Conservation (phyloP, 31 red algal genomes). For the Porphyra umbilicalis region DNA sequence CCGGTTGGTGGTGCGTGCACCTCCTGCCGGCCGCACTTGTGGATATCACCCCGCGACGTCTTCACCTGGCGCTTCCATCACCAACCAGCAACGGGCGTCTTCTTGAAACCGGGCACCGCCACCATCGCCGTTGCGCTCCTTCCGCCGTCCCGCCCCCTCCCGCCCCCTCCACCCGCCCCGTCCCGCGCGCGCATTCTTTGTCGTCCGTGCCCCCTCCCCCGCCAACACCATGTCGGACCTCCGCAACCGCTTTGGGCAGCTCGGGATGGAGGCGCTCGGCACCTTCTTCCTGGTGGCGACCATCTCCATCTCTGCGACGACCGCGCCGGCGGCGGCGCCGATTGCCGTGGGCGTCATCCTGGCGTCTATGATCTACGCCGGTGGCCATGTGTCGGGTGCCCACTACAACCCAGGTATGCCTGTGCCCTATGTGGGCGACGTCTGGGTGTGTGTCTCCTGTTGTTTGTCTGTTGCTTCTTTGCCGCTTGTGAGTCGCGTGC, state of each 20-base stretch:
- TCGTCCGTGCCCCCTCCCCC: too few species aligned
- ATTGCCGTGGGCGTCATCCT: constrained; percentile 48
- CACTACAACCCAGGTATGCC: constrained; percentile 41
- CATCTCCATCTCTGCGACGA: constrained; percentile 35
- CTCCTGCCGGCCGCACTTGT: too few species aligned
- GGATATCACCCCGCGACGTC: too few species aligned
- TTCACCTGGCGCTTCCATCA: too few species aligned
- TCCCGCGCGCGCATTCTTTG: too few species aligned
- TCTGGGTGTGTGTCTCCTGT: background rate
- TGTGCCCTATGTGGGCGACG: background rate
- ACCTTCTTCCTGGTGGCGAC: constrained; percentile 57
- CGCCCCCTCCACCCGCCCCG: too few species aligned
- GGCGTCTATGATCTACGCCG: constrained; percentile 41
- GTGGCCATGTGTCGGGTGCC: constrained; percentile 43
- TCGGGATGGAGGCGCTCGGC: constrained; percentile 51
- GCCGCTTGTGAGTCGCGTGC: background rate
- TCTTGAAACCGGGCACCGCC: too few species aligned
- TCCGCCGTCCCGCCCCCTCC: too few species aligned
- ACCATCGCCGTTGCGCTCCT: too few species aligned
- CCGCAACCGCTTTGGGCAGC: constrained; percentile 57
- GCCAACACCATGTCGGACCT: constrained; percentile 23
- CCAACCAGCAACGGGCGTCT: too few species aligned
- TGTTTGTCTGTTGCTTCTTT: background rate
- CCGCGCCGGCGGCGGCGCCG: constrained; percentile 9
- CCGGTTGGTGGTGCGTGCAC: too few species aligned